Evolutionary conservation across 2,329 filamentous ascomycete species (phyloP).

Genomic region (Pseudonectria foliicola): DNA sequence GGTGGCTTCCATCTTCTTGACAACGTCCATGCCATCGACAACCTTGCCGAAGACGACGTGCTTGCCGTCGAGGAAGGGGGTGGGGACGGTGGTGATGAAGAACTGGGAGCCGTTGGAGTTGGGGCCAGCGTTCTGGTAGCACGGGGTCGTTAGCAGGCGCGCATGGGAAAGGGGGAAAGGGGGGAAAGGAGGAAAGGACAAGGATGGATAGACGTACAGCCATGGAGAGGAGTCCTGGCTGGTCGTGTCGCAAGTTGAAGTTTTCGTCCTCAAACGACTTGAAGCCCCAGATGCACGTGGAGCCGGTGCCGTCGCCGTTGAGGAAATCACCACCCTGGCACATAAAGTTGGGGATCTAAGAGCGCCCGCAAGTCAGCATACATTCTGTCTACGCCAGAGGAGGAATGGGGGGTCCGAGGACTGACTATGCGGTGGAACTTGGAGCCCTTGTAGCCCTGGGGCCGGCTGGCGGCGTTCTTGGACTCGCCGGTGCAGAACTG

Average conservation of each 20-base stretch:
- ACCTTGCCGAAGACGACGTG: conserved; percentile 95
- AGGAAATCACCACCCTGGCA: conserved; percentile 95
- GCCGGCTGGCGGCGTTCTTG: conserved; percentile 67
- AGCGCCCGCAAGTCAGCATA: too few relatives aligned
- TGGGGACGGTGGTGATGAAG: conserved; percentile 87
- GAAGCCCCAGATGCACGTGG: conserved; percentile 78
- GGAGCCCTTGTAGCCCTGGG: conserved; percentile 89
- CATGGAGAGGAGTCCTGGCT: conserved; percentile 82
- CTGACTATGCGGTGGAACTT: conserved; percentile 90
- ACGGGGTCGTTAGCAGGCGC: conserved; percentile 2
- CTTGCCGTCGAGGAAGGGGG: conserved; percentile 84
- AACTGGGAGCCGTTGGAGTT: conserved; percentile 95
- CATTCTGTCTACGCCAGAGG: too few relatives aligned
- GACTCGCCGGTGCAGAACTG: conserved; percentile 94
- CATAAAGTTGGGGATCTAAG: conserved; percentile 91
- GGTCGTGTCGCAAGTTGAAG: conserved; percentile 71
- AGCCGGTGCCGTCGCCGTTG: conserved; percentile 87
- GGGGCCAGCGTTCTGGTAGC: conserved; percentile 69
- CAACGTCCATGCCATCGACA: conserved; percentile 80
- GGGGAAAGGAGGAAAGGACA: conserved; percentile 43
- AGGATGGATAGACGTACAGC: conserved; percentile 92
- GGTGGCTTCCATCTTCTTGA: conserved; percentile 86
- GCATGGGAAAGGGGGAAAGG: background rate
- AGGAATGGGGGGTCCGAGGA: too few relatives aligned
- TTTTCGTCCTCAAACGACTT: conserved; percentile 87